Evolutionary conservation across 2,329 filamentous ascomycete species (phyloP).

Genomic region (Cladophialophora carrionii): DNA sequence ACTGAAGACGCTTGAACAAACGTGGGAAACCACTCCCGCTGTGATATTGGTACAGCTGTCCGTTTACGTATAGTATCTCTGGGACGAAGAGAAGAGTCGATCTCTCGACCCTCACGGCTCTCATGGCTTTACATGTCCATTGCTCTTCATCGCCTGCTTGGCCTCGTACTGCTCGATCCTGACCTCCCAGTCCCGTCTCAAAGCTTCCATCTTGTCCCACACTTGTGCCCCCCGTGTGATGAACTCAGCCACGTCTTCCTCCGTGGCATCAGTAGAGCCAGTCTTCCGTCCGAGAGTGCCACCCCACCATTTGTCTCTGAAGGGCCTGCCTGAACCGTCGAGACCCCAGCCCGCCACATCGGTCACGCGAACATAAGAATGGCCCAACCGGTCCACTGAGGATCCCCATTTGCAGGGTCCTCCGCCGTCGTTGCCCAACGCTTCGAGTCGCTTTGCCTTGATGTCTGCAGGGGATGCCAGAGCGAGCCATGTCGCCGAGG

Average conservation of each 20-base stretch:
- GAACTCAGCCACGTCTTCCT: constrained; percentile 64
- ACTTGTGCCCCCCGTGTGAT: constrained; percentile 62
- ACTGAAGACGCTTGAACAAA: background rate
- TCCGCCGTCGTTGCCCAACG: constrained; percentile 64
- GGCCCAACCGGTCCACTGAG: constrained; percentile 60
- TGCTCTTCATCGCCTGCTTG: constrained; percentile 5
- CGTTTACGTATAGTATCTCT: background rate
- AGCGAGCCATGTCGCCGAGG: constrained; percentile 75
- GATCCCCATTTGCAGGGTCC: constrained; percentile 82
- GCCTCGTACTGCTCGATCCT: constrained; percentile 48
- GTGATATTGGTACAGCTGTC: background rate
- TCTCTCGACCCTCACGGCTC: too few species aligned
- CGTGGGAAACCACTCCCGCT: background rate
- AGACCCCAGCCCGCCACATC: constrained; percentile 86
- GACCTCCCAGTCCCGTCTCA: constrained; percentile 69
- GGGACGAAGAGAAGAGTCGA: background rate
- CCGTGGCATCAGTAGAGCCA: constrained; percentile 62
- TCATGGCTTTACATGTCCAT: constrained; percentile 16
- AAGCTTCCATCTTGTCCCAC: constrained; percentile 72
- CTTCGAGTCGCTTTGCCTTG: constrained; percentile 46
- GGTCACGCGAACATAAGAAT: constrained; percentile 68
- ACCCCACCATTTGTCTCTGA: constrained; percentile 44
- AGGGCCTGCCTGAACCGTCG: constrained; percentile 53
- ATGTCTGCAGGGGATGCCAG: constrained; percentile 62
- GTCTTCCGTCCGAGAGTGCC: constrained; percentile 61